A percentile compares a stretch with the other conserved stretches of the same genome.
Conservation (phyloP, 768 basidiomycete species). For the Daedalea quercina region DNA sequence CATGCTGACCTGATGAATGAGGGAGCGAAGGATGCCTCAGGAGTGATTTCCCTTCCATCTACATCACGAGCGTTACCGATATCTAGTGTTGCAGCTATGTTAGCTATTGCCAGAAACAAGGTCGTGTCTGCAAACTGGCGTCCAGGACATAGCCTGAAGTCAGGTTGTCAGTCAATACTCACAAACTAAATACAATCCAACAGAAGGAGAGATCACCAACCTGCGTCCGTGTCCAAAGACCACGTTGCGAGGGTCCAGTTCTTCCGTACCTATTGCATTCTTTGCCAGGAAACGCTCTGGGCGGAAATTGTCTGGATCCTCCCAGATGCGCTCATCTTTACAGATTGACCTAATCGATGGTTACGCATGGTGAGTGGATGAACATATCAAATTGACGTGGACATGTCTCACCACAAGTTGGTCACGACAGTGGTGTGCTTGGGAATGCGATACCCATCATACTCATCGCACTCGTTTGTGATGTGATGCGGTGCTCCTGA, state of each 20-base stretch:
- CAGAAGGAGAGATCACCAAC: neutral
- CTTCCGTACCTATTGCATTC: neutral
- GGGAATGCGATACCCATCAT: constrained; percentile 13
- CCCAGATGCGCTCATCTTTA: constrained; percentile 10
- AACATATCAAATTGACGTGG: too few species aligned
- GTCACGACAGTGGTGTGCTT: constrained; percentile 10
- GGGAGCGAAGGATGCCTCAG: constrained; percentile 2
- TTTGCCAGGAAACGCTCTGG: constrained; percentile 14
- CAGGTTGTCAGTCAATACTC: neutral
- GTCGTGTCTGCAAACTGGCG: constrained; percentile 40
- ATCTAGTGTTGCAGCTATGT: constrained; percentile 38
- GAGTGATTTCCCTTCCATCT: constrained; percentile 31
- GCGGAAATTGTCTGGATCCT: constrained; percentile 13
- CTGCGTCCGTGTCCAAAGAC: constrained; percentile 10
- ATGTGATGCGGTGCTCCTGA: constrained; percentile 13
- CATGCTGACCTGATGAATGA: neutral
- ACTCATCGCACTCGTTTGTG: constrained; percentile 14
- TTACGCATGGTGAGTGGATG: neutral
- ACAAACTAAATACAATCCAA: too few species aligned
- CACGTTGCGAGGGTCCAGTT: neutral
- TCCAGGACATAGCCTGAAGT: constrained; percentile 39
- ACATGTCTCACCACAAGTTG: constrained; percentile 21
- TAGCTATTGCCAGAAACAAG: constrained; percentile 38
- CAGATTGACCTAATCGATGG: constrained; percentile 12
- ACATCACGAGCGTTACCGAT: constrained; percentile 35